Evolutionary conservation across 495 filamentous ascomycete species (phyloP).

Genomic region (Neurospora sp.): DNA sequence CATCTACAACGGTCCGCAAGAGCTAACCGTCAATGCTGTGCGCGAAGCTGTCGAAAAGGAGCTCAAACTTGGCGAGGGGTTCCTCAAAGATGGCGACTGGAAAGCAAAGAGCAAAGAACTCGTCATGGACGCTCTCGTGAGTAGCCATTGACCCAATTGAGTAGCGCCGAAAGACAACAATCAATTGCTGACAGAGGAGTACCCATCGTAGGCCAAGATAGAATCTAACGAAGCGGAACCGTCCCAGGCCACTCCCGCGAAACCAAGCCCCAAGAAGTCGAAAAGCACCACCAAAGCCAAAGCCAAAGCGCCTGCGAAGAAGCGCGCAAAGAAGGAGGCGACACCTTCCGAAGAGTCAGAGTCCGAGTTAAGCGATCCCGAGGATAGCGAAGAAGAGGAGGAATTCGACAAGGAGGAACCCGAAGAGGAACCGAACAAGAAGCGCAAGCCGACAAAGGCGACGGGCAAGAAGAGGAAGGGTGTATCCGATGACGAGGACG

Average conservation of each 20-base stretch:
- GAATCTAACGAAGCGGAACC: conserved; percentile 4
- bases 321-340: conserved; percentile 2
- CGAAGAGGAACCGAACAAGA: conserved; percentile 12
- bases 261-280: conserved; percentile 2
- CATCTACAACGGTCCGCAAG: conserved; percentile 46
- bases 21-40: conserved; percentile 68
- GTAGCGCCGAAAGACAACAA: neutral
- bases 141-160: conserved; percentile 14
- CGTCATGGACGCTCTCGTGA: conserved; percentile 62
- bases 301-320: conserved; percentile 2
- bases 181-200: neutral
- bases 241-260: conserved; percentile 12
- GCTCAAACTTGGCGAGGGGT: conserved; percentile 54
- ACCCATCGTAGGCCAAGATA: neutral
- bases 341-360: conserved; percentile 10
- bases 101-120: conserved; percentile 68
- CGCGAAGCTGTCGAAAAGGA: conserved; percentile 57
- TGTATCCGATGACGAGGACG: conserved; percentile 28
- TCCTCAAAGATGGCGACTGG: conserved; percentile 63
- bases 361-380: conserved; percentile 11
- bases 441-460: conserved; percentile 24
- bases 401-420: neutral
- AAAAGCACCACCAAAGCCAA: conserved; percentile 8
- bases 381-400: conserved; percentile 9
- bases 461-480: conserved; percentile 16